Conservation (phyloP, 257 asterid species). For the Pogostemon cablin region DNA sequence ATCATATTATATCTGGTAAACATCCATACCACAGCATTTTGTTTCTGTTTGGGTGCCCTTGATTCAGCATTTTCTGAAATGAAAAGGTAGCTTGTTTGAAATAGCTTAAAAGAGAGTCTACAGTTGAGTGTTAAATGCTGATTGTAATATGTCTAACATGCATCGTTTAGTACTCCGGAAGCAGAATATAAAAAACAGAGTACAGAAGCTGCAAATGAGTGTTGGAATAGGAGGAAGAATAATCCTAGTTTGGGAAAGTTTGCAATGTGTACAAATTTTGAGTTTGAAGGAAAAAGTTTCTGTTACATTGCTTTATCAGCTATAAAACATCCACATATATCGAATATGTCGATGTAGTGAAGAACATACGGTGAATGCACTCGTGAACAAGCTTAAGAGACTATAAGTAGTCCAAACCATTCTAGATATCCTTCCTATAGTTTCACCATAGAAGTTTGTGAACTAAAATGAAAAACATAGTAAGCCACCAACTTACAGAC, state of each 20-base stretch:
- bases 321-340: neutral
- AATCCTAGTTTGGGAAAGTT: neutral
- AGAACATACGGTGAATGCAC: slow-evolving; percentile 2
- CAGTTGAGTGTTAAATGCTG: neutral
- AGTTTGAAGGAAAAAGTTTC: neutral
- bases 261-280: neutral
- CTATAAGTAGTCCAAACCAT: neutral
- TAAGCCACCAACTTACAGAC: no score
- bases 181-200: slow-evolving; percentile 11
- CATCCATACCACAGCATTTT: slow-evolving; percentile 58
- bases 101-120: slow-evolving; percentile 25
- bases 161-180: neutral
- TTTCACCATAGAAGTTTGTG: no score
- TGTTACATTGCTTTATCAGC: neutral
- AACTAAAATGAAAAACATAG: no score
- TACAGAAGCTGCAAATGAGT: neutral
- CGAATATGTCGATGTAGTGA: neutral
- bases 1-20: slow-evolving; percentile 32
- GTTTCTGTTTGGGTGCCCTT: slow-evolving; percentile 41
- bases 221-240: slow-evolving; percentile 14
- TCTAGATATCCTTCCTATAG: no score
- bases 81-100: slow-evolving; percentile 3
- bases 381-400: neutral
- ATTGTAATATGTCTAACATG: neutral
- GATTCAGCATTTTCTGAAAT: slow-evolving; percentile 55